Evolutionary conservation across 176 grass and related monocot species (phyloP).

Genomic region (Metroxylon sagu): DNA sequence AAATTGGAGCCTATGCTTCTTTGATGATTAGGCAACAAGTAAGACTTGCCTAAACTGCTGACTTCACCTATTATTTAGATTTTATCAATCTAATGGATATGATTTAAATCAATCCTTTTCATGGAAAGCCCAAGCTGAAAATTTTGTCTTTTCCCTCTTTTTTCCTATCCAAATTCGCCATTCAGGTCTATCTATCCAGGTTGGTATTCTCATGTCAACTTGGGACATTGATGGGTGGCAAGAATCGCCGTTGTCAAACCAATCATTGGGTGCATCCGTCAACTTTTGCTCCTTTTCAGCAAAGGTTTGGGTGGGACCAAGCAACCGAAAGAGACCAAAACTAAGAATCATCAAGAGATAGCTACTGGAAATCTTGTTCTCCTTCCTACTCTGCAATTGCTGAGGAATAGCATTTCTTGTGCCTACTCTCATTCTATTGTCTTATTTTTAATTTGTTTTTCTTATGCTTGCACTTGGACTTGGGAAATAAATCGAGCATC

Average conservation of each 20-base stretch:
- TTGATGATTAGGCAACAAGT: too few relatives aligned
- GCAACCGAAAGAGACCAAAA: conserved; percentile 17
- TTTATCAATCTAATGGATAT: too few relatives aligned
- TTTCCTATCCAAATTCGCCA: too few relatives aligned
- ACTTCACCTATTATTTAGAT: too few relatives aligned
- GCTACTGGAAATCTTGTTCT: conserved; percentile 37
- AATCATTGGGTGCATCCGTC: conserved; percentile 56
- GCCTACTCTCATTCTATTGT: conserved; percentile 36
- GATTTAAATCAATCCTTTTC: too few relatives aligned
- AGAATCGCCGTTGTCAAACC: conserved; percentile 47
- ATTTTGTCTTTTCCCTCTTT: too few relatives aligned
- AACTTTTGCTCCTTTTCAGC: conserved; percentile 35
- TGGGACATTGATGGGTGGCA: conserved; percentile 21
- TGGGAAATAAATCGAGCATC: background rate
- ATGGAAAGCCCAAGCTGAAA: too few relatives aligned
- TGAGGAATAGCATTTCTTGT: conserved; percentile 40
- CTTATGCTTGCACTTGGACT: background rate
- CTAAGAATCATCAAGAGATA: conserved; percentile 19
- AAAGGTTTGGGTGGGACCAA: conserved; percentile 29
- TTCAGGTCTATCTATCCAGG: conserved; percentile 45
- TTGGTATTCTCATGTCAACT: conserved; percentile 61
- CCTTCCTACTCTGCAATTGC: conserved; percentile 44
- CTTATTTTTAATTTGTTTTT: background rate
- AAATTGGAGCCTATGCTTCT: too few relatives aligned
- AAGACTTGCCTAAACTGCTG: too few relatives aligned